phyloP scores from a whole-genome alignment of 441 rosid species.

The Metrosideros polymorpha region DNA sequence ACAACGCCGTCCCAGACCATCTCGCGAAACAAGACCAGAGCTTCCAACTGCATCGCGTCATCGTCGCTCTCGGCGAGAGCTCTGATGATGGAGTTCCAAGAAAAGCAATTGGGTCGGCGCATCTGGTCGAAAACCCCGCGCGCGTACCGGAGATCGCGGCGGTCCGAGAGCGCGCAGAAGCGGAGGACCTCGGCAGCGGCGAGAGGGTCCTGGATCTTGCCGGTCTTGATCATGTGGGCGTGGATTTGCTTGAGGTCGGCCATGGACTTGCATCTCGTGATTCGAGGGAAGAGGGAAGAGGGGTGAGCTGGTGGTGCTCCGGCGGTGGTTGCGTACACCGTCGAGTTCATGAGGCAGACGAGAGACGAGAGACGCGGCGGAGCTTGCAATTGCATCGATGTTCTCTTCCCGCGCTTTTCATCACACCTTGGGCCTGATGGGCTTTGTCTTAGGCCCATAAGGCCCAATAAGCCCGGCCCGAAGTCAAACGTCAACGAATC shows the following conservation, averaged over 20 bases:
- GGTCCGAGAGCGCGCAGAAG: slow-evolving; percentile 29
- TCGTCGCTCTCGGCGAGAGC: slow-evolving; percentile 34
- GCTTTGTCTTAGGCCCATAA: no score
- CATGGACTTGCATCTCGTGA: slow-evolving; percentile 37
- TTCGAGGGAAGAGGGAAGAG: slow-evolving; percentile 44
- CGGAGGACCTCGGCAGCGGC: slow-evolving; percentile 61
- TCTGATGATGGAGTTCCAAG: slow-evolving; percentile 65
- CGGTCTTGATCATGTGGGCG: slow-evolving; percentile 53
- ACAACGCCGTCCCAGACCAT: slow-evolving; percentile 37
- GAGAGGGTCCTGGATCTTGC: slow-evolving; percentile 44
- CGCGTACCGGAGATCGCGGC: slow-evolving; percentile 31
- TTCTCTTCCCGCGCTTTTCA: background rate
- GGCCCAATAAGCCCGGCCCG: background rate
- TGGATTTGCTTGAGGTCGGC: slow-evolving; percentile 47
- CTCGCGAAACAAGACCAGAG: slow-evolving; percentile 26
- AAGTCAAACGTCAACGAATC: background rate
- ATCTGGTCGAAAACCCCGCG: slow-evolving; percentile 35
- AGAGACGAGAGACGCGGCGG: background rate
- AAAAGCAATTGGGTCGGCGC: slow-evolving; percentile 48
- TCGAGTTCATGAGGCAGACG: slow-evolving; percentile 6
- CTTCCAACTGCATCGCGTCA: slow-evolving; percentile 14
- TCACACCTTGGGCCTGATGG: background rate
- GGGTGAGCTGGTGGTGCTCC: slow-evolving; percentile 20
- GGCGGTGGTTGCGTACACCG: background rate
- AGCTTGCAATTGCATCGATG: background rate